phyloP scores from a whole-genome alignment of 2,329 filamentous ascomycete species.

The Diaporthe aspalathi region DNA sequence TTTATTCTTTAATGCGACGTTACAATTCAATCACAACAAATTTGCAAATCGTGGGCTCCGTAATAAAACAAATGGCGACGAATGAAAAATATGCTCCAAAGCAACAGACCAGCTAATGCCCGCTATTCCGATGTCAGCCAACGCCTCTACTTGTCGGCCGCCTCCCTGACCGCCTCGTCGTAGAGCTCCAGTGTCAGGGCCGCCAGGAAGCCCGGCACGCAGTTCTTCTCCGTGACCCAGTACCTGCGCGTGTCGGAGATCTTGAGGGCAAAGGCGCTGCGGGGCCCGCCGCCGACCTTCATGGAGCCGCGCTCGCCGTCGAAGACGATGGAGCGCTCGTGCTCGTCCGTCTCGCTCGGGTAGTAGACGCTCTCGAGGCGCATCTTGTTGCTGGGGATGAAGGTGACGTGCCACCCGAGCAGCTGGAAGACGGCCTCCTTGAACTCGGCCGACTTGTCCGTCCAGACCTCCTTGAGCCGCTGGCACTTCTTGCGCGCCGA shows the following conservation, averaged over 20 bases:
- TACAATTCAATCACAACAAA: not conserved
- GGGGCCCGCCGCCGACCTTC: slow-evolving; percentile 94
- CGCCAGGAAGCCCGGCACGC: slow-evolving; percentile 92
- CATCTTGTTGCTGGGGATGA: slow-evolving; percentile 97
- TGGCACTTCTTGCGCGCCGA: slow-evolving; percentile 85
- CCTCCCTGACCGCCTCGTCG: slow-evolving; percentile 65
- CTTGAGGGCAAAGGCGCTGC: slow-evolving; percentile 85
- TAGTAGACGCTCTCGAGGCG: slow-evolving; percentile 89
- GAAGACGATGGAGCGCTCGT: slow-evolving; percentile 83
- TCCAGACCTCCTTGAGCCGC: slow-evolving; percentile 93
- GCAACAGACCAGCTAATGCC: not conserved
- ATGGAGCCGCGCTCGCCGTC: slow-evolving; percentile 95
- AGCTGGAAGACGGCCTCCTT: slow-evolving; percentile 93
- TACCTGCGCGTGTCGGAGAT: slow-evolving; percentile 91
- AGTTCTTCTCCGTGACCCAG: slow-evolving; percentile 94
- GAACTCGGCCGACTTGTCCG: slow-evolving; percentile 91
- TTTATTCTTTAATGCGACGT: not conserved
- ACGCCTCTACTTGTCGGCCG: slow-evolving; percentile 14
- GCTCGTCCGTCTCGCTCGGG: slow-evolving; percentile 74
- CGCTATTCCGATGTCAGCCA: not conserved
- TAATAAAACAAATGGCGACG: not conserved
- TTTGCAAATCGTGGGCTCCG: not conserved
- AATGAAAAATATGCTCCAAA: not conserved
- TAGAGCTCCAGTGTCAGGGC: slow-evolving; percentile 94
- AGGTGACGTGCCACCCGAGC: slow-evolving; percentile 93